Percentiles rank a stretch among this genome's conserved stretches.
These are phyloP conservation scores for Polymyxa betae DNA, from an alignment of 208 protist genomes.

Conservation along the genomic window DNA sequence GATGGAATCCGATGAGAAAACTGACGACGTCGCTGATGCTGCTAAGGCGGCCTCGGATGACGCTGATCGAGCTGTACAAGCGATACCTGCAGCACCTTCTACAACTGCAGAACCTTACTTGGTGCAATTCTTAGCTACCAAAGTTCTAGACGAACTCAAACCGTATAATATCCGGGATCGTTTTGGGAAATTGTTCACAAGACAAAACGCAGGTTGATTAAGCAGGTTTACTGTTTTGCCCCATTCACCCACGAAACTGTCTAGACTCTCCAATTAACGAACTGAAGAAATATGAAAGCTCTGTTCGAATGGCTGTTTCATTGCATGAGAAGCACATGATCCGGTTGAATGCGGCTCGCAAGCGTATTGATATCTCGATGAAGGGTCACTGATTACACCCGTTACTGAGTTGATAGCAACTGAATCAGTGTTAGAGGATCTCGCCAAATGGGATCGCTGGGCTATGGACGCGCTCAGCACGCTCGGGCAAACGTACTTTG, in stretches of 20 bases:
- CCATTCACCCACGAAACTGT: background rate
- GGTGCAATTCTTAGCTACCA: background rate
- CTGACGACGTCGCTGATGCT: too few species aligned
- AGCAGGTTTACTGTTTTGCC: background rate
- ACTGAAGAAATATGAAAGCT: background rate
- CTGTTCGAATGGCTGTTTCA: background rate
- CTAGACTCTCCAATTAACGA: background rate
- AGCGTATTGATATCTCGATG: background rate
- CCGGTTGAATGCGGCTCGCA: background rate
- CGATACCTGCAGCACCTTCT: background rate
- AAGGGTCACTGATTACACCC: background rate
- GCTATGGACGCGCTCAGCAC: background rate
- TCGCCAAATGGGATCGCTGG: background rate
- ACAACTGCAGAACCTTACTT: background rate
- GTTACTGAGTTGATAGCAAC: background rate
- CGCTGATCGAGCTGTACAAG: too few species aligned
- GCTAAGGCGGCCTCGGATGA: too few species aligned
- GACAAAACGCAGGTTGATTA: background rate
- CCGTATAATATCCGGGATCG: background rate
- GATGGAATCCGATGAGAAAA: too few species aligned
- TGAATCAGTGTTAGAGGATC: background rate
- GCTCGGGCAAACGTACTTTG: background rate
- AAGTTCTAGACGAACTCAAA: background rate
- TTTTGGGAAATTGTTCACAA: background rate
- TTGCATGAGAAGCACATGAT: conserved; percentile 13